These are phyloP conservation scores for Podaxis pistillaris DNA, from an alignment of 768 basidiomycete species.

Conservation along the genomic window DNA sequence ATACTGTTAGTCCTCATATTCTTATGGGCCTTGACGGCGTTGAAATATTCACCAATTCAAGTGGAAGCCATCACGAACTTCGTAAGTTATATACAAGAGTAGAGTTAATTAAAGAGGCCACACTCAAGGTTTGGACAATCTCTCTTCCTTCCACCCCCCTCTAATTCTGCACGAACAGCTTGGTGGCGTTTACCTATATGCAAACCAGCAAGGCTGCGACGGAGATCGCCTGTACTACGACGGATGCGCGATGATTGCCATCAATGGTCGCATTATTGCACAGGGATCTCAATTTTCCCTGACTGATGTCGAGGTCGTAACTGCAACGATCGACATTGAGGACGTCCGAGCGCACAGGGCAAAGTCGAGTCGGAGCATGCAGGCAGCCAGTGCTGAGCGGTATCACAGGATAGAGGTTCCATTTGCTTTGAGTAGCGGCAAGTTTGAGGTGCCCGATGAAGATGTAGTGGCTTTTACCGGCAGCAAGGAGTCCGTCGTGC, in stretches of 20 bases:
- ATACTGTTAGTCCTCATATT: constrained; percentile 78
- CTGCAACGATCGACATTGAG: constrained; percentile 95
- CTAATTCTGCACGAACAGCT: constrained; percentile 48
- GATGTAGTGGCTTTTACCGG: constrained; percentile 38
- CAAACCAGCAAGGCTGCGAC: constrained; percentile 99
- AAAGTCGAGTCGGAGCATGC: constrained; percentile 82
- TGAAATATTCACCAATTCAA: constrained; percentile 98
- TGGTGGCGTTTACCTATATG: constrained; percentile 95
- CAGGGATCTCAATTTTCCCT: constrained; percentile 98
- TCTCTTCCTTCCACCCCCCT: background rate
- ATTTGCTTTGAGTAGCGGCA: constrained; percentile 75
- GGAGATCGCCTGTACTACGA: constrained; percentile 98
- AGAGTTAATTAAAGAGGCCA: constrained; percentile 96
- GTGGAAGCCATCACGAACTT: constrained; percentile 96
- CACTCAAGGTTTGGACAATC: constrained; percentile 65
- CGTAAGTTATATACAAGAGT: constrained; percentile 92
- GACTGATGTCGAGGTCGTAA: constrained; percentile 93
- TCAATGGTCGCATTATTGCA: constrained; percentile 89
- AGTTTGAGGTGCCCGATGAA: constrained; percentile 59
- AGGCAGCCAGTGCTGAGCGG: constrained; percentile 71
- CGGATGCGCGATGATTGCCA: constrained; percentile 93
- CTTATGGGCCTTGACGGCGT: constrained; percentile 98
- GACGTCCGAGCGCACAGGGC: constrained; percentile 90
- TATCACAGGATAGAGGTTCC: constrained; percentile 85
- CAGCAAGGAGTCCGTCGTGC: constrained; percentile 44